These are phyloP conservation scores for Mrakia blollopis DNA, from an alignment of 768 basidiomycete genomes.

Conservation along the genomic window DNA sequence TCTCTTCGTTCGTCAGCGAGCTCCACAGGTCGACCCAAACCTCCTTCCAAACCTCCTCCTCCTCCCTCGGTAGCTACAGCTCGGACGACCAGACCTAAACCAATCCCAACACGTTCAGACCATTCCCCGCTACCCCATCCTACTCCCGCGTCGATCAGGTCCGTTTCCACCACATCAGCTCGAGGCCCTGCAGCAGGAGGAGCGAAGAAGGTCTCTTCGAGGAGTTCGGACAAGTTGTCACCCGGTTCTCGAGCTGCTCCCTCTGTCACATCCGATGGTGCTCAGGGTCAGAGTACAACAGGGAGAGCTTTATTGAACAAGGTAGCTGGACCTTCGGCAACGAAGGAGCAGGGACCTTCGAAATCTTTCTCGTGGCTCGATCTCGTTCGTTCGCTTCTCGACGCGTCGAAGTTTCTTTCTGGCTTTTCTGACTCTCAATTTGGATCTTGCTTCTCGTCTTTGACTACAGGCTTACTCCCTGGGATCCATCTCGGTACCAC, in stretches of 20 bases:
- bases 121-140: neutral
- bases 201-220: neutral
- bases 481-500: neutral
- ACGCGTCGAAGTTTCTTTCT: neutral
- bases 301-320: neutral
- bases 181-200: neutral
- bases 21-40: neutral
- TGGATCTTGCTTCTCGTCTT: no score
- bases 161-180: neutral
- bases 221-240: neutral
- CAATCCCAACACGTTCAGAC: neutral
- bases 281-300: neutral
- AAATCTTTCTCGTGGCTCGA: neutral
- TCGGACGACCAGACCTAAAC: neutral
- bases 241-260: neutral
- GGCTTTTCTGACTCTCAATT: neutral
- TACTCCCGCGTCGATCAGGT: neutral
- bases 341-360: neutral
- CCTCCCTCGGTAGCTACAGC: neutral
- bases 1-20: neutral
- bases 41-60: neutral
- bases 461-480: constrained; percentile 10
- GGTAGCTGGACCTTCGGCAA: neutral
- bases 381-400: neutral
- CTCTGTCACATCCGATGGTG: neutral